phyloP scores from a whole-genome alignment of 345 rosid species.

The Populus ilicifolia region DNA sequence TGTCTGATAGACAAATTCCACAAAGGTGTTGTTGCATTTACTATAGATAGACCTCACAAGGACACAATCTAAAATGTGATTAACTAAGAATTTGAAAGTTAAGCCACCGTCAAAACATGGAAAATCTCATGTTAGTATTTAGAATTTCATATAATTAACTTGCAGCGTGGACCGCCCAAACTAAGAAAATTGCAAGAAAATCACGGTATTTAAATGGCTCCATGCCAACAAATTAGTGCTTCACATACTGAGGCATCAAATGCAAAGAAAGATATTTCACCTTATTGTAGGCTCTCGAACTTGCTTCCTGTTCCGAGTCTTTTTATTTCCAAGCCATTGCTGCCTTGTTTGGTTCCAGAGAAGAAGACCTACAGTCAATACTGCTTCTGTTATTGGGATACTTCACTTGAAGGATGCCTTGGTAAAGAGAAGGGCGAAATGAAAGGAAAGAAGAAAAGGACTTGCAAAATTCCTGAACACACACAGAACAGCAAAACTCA shows the following conservation, averaged over 20 bases:
- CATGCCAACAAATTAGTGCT: not conserved
- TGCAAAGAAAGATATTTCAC: constrained; percentile 27
- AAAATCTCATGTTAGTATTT: not conserved
- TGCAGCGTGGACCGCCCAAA: not conserved
- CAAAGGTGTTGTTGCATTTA: not conserved
- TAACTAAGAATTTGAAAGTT: not conserved
- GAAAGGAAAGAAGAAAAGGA: not conserved
- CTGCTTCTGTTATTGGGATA: constrained; percentile 7
- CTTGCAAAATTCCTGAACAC: not conserved
- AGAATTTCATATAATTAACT: not conserved
- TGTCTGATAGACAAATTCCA: not conserved
- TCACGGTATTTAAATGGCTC: not conserved
- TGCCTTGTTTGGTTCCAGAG: constrained; percentile 76
- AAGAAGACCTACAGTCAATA: constrained; percentile 45
- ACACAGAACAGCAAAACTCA: not conserved
- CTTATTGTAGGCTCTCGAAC: constrained; percentile 64
- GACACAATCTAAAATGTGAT: not conserved
- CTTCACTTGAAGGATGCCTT: constrained; percentile 4
- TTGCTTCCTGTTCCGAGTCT: constrained; percentile 30
- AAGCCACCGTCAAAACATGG: not conserved
- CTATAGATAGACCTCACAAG: not conserved
- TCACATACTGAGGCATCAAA: no score
- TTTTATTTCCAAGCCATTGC: constrained; percentile 58
- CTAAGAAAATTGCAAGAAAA: not conserved
- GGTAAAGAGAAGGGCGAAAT: not conserved